phyloP scores from a whole-genome alignment of 768 basidiomycete genomes.

The Mycena haematopus region DNA sequence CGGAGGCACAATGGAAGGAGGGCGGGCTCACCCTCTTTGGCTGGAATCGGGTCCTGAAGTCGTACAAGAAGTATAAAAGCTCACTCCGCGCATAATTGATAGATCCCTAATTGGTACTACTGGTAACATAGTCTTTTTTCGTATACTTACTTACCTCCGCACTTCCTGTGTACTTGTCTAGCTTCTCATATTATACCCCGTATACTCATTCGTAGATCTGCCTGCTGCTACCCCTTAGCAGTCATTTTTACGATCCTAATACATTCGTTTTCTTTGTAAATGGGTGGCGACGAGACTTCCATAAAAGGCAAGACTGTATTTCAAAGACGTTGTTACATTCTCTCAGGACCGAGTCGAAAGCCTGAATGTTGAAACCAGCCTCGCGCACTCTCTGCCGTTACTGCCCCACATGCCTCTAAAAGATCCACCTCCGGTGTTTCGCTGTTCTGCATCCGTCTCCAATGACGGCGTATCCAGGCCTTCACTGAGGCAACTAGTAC shows the following conservation, averaged over 20 bases:
- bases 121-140: neutral
- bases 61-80: conserved; percentile 9
- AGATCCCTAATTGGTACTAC: neutral
- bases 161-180: neutral
- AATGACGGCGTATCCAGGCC: conserved; percentile 15
- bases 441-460: conserved; percentile 12
- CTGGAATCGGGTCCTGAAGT: neutral
- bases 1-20: conserved; percentile 5
- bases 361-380: conserved; percentile 25
- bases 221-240: conserved; percentile 9
- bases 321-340: neutral
- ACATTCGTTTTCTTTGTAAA: conserved; percentile 11
- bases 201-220: conserved; percentile 4
- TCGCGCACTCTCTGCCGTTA: conserved; percentile 30
- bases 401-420: conserved; percentile 32
- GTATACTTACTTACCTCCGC: neutral
- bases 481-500: conserved; percentile 5
- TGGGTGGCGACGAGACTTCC: neutral
- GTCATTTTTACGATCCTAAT: conserved; percentile 8
- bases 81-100: neutral
- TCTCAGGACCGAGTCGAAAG: neutral
- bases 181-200: neutral
- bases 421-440: conserved; percentile 21
- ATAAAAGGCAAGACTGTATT: neutral
- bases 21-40: neutral